phyloP scores from a whole-genome alignment of 352 stramenopile genomes.

The Pythium periplocum region DNA sequence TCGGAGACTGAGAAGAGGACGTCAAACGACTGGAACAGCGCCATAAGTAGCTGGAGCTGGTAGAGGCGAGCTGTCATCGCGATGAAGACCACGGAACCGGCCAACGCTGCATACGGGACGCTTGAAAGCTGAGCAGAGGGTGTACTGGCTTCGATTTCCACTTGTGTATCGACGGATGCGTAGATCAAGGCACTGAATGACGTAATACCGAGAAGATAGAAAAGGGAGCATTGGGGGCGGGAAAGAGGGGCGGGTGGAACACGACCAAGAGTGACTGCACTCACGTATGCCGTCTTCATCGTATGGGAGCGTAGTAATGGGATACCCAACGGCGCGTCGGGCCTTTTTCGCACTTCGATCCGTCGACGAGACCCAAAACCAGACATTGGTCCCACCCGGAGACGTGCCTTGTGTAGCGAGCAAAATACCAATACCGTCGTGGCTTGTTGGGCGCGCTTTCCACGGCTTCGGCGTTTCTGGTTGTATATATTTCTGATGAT shows the following conservation, averaged over 20 bases:
- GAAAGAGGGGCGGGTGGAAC: too few relatives aligned
- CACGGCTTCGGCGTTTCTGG: slow-evolving; percentile 2
- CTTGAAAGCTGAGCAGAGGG: background rate
- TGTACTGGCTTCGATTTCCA: too few relatives aligned
- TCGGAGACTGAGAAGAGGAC: slow-evolving; percentile 22
- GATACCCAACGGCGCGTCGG: background rate
- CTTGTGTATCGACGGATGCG: too few relatives aligned
- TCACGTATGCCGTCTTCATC: slow-evolving; percentile 4
- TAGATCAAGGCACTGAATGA: too few relatives aligned
- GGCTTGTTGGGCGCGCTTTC: background rate
- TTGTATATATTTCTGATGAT: slow-evolving; percentile 14
- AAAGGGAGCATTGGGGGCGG: too few relatives aligned
- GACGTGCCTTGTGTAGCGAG: slow-evolving; percentile 13
- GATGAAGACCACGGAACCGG: slow-evolving; percentile 12
- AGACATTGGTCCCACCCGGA: slow-evolving; percentile 8
- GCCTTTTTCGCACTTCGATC: background rate
- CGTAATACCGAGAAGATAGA: too few relatives aligned
- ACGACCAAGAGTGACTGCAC: too few relatives aligned
- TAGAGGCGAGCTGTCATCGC: slow-evolving; percentile 12
- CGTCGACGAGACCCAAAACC: slow-evolving; percentile 2
- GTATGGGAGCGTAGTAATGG: slow-evolving; percentile 15
- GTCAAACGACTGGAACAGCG: slow-evolving; percentile 19
- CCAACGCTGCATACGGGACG: slow-evolving; percentile 8
- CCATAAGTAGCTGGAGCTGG: slow-evolving; percentile 15
- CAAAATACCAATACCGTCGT: slow-evolving; percentile 9